These are phyloP conservation scores for Colletotrichum higginsianum DNA, from an alignment of 2,329 filamentous ascomycete genomes.

Conservation along the genomic window DNA sequence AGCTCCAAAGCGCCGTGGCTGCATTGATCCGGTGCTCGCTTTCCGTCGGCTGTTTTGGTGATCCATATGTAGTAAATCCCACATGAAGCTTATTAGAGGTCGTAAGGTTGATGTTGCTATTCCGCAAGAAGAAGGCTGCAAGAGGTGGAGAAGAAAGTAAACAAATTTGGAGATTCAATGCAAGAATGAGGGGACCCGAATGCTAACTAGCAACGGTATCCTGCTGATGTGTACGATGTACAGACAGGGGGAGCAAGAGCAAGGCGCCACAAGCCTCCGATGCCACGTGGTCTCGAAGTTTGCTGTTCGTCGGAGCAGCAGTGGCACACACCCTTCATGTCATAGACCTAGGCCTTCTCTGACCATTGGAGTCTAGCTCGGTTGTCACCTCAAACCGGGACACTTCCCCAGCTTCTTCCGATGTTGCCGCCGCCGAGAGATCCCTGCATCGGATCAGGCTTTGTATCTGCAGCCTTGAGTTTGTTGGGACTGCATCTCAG, in stretches of 20 bases:
- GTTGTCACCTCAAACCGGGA: constrained; percentile 40
- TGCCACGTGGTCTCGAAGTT: constrained; percentile 36
- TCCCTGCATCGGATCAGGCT: constrained; percentile 36
- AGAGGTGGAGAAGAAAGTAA: constrained; percentile 14
- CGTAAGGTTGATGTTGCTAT: constrained; percentile 1
- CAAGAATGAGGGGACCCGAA: constrained; percentile 26
- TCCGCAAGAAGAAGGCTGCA: constrained; percentile 6
- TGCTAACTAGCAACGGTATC: constrained; percentile 22
- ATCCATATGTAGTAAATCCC: constrained; percentile 13
- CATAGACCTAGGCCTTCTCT: constrained; percentile 16
- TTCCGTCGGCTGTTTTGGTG: constrained; percentile 28
- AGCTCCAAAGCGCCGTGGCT: not conserved
- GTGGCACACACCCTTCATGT: constrained; percentile 25
- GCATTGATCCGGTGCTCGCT: constrained; percentile 3
- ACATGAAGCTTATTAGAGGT: not conserved
- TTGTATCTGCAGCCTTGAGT: constrained; percentile 38
- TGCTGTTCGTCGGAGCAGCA: constrained; percentile 26
- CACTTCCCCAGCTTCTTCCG: constrained; percentile 40
- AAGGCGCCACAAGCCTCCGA: constrained; percentile 16
- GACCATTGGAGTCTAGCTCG: constrained; percentile 31
- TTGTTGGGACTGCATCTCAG: constrained; percentile 42
- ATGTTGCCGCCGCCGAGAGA: constrained; percentile 30
- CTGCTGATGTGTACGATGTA: constrained; percentile 8
- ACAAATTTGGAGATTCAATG: constrained; percentile 35
- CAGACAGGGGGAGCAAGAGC: constrained; percentile 1